A percentile compares a stretch with the other conserved stretches of the same genome.
Evolutionary conservation across 179 eudicot genomes (phyloP).

Genomic region (Spinacia oleracea): DNA sequence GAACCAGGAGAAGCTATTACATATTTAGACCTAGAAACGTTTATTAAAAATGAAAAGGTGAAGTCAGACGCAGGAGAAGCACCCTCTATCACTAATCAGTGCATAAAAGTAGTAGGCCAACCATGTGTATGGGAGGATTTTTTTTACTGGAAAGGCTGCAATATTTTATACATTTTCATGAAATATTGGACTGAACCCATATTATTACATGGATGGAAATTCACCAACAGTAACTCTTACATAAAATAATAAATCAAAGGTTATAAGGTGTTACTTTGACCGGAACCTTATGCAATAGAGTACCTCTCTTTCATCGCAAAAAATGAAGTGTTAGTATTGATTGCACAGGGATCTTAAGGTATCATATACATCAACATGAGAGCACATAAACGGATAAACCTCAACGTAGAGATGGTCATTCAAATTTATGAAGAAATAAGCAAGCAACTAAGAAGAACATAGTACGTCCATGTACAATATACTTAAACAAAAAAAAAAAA

Average conservation of each 20-base stretch:
- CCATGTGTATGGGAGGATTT: neutral
- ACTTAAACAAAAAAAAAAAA: neutral
- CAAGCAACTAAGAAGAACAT: neutral
- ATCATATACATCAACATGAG: neutral
- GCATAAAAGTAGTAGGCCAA: neutral
- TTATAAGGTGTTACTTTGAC: neutral
- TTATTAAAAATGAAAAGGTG: no score
- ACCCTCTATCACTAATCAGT: neutral
- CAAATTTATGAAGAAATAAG: neutral
- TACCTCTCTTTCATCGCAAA: neutral
- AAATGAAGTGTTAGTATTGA: neutral
- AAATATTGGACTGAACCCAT: neutral
- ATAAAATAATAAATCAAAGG: neutral
- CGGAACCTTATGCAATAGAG: neutral
- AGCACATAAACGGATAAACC: neutral
- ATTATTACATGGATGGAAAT: neutral
- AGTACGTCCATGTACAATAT: neutral
- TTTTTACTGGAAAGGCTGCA: neutral
- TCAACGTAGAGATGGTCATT: neutral
- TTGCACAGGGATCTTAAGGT: neutral
- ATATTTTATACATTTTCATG: neutral
- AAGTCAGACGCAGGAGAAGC: neutral
- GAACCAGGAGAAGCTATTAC: no score
- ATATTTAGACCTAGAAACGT: no score
- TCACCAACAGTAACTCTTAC: neutral